Evolutionary conservation across 1,139 yeast genomes (phyloP).

Genomic region (Arxiozyma slooffiae): DNA sequence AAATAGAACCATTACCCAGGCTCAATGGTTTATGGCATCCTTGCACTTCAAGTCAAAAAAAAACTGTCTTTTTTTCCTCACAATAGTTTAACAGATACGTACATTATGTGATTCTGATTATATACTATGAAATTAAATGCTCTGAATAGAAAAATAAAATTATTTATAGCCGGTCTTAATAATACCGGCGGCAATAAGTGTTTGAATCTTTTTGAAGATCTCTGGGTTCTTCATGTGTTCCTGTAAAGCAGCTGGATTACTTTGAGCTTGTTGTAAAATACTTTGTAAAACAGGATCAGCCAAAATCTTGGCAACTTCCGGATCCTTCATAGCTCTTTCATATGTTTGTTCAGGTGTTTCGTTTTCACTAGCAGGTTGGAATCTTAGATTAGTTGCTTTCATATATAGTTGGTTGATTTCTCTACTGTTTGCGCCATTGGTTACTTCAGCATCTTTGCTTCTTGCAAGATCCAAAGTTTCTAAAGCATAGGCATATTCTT

Average conservation of each 20-base stretch:
- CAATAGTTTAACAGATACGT: background rate
- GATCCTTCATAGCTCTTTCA: slow-evolving; percentile 86
- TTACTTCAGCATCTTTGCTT: slow-evolving; percentile 54
- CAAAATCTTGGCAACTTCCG: slow-evolving; percentile 81
- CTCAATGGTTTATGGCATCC: too few species aligned
- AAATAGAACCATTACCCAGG: background rate
- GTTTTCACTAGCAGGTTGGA: slow-evolving; percentile 64
- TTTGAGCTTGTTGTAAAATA: slow-evolving; percentile 86
- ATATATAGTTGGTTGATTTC: slow-evolving; percentile 79
- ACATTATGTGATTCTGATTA: background rate
- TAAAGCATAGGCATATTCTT: slow-evolving; percentile 72
- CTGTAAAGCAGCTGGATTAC: slow-evolving; percentile 91
- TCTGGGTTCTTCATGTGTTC: slow-evolving; percentile 98
- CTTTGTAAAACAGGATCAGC: slow-evolving; percentile 98
- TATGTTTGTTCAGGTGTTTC: slow-evolving; percentile 93
- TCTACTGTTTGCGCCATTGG: slow-evolving; percentile 47
- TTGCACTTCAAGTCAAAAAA: background rate
- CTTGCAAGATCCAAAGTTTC: slow-evolving; percentile 78
- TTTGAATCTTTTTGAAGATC: slow-evolving; percentile 77
- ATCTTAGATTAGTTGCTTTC: slow-evolving; percentile 73
- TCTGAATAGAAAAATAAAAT: background rate
- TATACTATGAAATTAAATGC: background rate
- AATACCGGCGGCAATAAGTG: slow-evolving; percentile 92
- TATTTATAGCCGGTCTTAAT: slow-evolving; percentile 52
- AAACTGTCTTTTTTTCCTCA: background rate